Evolutionary conservation across 2,329 filamentous ascomycete genomes (phyloP).

Genomic region (Diaporthe aspalathi): DNA sequence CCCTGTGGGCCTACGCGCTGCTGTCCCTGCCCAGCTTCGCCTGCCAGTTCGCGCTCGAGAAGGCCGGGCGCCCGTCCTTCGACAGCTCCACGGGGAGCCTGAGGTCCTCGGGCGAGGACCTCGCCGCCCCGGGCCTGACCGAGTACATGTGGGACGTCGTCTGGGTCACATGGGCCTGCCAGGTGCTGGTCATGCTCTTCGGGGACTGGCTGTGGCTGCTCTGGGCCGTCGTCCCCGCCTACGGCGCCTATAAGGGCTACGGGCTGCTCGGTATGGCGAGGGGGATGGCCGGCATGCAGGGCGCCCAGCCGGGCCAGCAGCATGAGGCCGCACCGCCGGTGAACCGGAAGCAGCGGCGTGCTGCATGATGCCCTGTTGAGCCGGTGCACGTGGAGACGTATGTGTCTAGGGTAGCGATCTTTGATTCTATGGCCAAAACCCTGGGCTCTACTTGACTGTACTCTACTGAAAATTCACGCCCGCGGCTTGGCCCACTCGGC

Average conservation of each 20-base stretch:
- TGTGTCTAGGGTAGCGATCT: neutral
- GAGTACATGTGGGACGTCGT: conserved; percentile 98
- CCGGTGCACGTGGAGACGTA: neutral
- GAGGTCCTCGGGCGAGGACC: conserved; percentile 84
- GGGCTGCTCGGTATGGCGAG: conserved; percentile 65
- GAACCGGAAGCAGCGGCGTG: conserved; percentile 67
- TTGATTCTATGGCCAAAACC: conserved; percentile 12
- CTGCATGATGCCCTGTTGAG: conserved; percentile 52
- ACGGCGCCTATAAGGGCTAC: conserved; percentile 65
- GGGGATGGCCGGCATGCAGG: conserved; percentile 62
- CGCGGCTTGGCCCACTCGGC: conserved; percentile 64
- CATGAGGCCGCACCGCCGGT: conserved; percentile 52
- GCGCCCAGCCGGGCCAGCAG: conserved; percentile 47
- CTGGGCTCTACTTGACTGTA: conserved; percentile 13
- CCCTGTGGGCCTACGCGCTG: conserved; percentile 74
- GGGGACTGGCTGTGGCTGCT: conserved; percentile 80
- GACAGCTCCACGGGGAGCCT: conserved; percentile 73
- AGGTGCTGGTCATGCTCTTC: conserved; percentile 77
- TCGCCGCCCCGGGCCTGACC: conserved; percentile 87
- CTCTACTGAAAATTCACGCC: conserved; percentile 48
- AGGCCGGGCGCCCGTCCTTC: conserved; percentile 82
- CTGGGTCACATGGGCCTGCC: conserved; percentile 90
- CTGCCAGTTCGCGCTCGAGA: conserved; percentile 89
- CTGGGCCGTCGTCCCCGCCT: conserved; percentile 67
- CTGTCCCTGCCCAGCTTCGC: conserved; percentile 80